Conservation (phyloP, 78 protist genomes). For the Dictyostelium brefeldianum region DNA sequence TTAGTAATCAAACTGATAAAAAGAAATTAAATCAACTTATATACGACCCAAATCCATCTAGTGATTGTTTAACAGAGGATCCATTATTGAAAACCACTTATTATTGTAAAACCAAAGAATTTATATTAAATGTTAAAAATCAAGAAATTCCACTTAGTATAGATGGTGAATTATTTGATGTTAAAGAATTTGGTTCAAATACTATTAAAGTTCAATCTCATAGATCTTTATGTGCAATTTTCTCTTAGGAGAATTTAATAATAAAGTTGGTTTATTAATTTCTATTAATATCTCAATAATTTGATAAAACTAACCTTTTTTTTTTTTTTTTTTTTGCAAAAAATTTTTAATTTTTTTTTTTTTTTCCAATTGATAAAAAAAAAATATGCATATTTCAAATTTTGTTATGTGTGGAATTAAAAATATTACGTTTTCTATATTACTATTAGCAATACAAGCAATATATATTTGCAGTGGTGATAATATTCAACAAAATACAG, state of each 20-base stretch:
- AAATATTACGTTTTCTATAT: too few species aligned
- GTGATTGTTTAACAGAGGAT: background rate
- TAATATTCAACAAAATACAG: too few species aligned
- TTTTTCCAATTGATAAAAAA: too few species aligned
- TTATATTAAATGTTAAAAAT: constrained; percentile 27
- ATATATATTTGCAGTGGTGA: too few species aligned
- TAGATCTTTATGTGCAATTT: constrained; percentile 27
- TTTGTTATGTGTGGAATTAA: too few species aligned
- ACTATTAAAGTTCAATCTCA: constrained; percentile 55
- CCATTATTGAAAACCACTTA: background rate
- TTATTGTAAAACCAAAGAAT: constrained; percentile 58
- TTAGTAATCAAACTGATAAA: constrained; percentile 31
- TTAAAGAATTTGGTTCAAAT: constrained; percentile 22
- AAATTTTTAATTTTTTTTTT: too few species aligned
- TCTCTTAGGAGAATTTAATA: constrained; percentile 1
- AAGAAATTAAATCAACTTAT: constrained; percentile 28
- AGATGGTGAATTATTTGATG: constrained; percentile 44
- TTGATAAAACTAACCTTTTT: too few species aligned
- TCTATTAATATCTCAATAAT: background rate
- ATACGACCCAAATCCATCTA: background rate
- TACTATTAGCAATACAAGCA: too few species aligned
- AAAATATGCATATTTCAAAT: too few species aligned
- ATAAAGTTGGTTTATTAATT: background rate
- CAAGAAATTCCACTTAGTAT: constrained; percentile 33
- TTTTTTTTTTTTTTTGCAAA: too few species aligned